Percentiles rank a stretch among this genome's conserved stretches.
Conservation (phyloP, 176 grass and related monocot genomes). For the Musa troglodytarum region DNA sequence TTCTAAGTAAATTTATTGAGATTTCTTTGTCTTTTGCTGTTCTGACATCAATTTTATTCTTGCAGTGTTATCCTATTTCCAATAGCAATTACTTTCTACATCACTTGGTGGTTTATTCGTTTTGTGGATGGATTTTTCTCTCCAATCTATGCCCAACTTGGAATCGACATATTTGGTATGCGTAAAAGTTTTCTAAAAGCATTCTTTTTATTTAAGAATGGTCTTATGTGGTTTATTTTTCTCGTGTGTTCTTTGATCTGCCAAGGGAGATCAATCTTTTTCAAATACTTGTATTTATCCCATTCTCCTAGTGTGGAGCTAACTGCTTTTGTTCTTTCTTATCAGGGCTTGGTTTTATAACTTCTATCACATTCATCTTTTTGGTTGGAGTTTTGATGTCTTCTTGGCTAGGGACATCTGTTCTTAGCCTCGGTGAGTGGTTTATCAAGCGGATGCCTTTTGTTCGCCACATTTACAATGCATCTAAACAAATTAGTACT, state of each 20-base stretch:
- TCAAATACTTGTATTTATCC: background rate
- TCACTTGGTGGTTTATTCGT: slow-evolving; percentile 76
- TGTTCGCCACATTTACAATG: slow-evolving; percentile 74
- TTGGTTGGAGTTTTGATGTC: slow-evolving; percentile 85
- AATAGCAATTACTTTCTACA: slow-evolving; percentile 74
- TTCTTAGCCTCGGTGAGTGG: slow-evolving; percentile 72
- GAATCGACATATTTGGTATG: slow-evolving; percentile 71
- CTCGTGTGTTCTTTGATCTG: background rate
- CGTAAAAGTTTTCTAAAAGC: background rate
- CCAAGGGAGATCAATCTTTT: background rate
- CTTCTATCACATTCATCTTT: slow-evolving; percentile 75
- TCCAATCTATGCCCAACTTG: slow-evolving; percentile 61
- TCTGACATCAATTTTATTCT: background rate
- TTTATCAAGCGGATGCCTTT: slow-evolving; percentile 85
- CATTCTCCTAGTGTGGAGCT: background rate
- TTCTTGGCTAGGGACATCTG: slow-evolving; percentile 63
- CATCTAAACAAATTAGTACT: slow-evolving; percentile 82
- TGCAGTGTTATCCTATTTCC: slow-evolving; percentile 71
- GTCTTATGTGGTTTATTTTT: background rate
- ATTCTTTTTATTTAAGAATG: background rate
- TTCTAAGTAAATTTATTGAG: no score
- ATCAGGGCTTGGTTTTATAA: slow-evolving; percentile 74
- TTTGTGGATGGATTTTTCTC: slow-evolving; percentile 88
- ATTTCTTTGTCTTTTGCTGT: slow-evolving; percentile 7
- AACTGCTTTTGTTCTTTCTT: slow-evolving; percentile 2